Evolutionary conservation across 208 protist genomes (phyloP), one percentile per base, ranked within the genome.

Genomic region (Endotrypanum monterogeii): DNA sequence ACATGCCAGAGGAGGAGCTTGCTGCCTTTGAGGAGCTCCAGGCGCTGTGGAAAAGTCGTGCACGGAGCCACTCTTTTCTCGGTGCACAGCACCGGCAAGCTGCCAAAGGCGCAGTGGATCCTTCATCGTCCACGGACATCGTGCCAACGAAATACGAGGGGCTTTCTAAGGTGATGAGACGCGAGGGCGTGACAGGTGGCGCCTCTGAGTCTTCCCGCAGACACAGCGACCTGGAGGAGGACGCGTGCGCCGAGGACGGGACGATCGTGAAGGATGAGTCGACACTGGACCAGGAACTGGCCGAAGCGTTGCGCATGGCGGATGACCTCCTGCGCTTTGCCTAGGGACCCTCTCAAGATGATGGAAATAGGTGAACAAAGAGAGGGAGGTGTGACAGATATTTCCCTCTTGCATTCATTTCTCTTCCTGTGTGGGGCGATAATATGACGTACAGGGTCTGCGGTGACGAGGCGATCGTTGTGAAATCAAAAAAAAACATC

Each of bases 1-100:
- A 73, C 41, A 93, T 97, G 86, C 73, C 87, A 1, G 73, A 82
- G 20, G 89, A 90, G 56, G 93, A 97, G 75, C 76, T 85, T 18
- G 82, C 78, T 1, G 93, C 93, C 32, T 86, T 95, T 48, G 93
- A 97, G 80, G 93, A 94, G 71, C 76, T 97, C 67, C 87, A 97
- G 82, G 71, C 65, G 48, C 61, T 95, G 74, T 97, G 93, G 90
- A 83, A 84, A 67, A 89, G 82, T 60, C 80, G 83, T 7, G 79
- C 89, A 28, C 78, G 73, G 28, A 92, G 90, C 61, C 89, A 83
- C 66, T 92, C 86, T 58, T 80, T 76, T 35, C 80, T 83, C 41
- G 92, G 88, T 12, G 78, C 86, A 1, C 78, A 83, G 71, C 86
- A 93, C 67, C 83, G 89, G 16, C 74, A 72, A 16, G 72, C 65